Evolutionary conservation across 345 rosid species (phyloP).

Genomic region (Corymbia maculata): DNA sequence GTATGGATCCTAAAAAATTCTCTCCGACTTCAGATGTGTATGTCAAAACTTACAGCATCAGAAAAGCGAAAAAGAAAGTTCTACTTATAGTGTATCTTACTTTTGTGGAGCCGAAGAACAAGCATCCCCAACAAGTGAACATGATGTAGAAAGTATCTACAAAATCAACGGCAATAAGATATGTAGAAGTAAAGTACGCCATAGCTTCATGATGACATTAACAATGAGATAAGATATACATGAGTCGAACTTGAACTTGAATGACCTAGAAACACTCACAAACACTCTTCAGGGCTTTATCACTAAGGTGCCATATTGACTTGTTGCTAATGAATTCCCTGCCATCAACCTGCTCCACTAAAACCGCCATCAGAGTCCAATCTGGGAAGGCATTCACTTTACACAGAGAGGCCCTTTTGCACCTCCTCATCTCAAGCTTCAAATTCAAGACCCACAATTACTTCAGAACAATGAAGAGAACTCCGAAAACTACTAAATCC

Average conservation of each 20-base stretch:
- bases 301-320: slow-evolving; percentile 81
- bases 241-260: neutral
- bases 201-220: neutral
- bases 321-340: slow-evolving; percentile 59
- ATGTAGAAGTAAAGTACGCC: neutral
- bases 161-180: neutral
- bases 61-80: neutral
- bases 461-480: neutral
- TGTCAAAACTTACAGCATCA: neutral
- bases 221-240: neutral
- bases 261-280: slow-evolving; percentile 37
- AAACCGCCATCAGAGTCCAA: slow-evolving; percentile 74
- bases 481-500: neutral
- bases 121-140: slow-evolving; percentile 93
- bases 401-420: slow-evolving; percentile 17
- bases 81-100: slow-evolving; percentile 18
- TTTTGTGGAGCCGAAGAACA: slow-evolving; percentile 74
- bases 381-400: slow-evolving; percentile 58
- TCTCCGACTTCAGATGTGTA: neutral
- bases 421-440: slow-evolving; percentile 13
- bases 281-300: slow-evolving; percentile 61
- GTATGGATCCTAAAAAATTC: slow-evolving; percentile 57
- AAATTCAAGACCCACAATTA: neutral
- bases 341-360: slow-evolving; percentile 69
- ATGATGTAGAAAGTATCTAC: slow-evolving; percentile 78